Evolutionary conservation across 2,329 filamentous ascomycete species (phyloP), one percentile per base, ranked within the genome.

Genomic region (Hymenoscyphus linearis): DNA sequence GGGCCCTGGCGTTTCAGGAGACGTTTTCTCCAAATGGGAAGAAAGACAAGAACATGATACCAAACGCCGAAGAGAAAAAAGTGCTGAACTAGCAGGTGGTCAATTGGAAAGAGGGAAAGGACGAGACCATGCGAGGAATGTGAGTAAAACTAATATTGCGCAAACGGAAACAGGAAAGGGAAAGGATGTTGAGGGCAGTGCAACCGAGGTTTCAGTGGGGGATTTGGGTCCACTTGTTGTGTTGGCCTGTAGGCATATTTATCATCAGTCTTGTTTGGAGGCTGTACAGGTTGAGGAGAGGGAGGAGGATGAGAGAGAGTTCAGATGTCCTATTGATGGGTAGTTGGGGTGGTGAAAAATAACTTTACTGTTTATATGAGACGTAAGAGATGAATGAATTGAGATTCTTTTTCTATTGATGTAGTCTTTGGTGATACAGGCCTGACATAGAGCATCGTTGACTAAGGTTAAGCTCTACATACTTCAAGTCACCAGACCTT

Each of bases 1-100:
- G 93, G 96, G 95, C 0, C 91, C 93, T 0, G 93, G 92, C 0
- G 87, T 91, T 0, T 88, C 90, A 0, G 82, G 85, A 0, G 82
- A 85, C 40, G 82, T 96, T 1, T 96, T 91, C 79, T 86, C 90
- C 57, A 87, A 87, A 0, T 98, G 91, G 92, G 86, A 95, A 73
- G 81, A 82, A 60, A 83, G 78, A 66, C 80, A 83, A 66, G 76
- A 75, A 1, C 68, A 74, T 1, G 82, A 84, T 58, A 76, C 79
- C 67, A 73, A 71, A 71, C 65, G 71, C 71, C 58, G 71, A 73
- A 68, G 72, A 73, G 66, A 72, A 68, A 62, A 71, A 63, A 65
- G 71, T 68, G 59, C 73, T 61, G 60, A 72, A 55, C 63, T 66
- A 26, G 66, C 66, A 40, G 59, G 75, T 67, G 62, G 73, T 70